Percentiles rank a stretch among this genome's conserved stretches.
Evolutionary conservation across 345 rosid species (phyloP).

Genomic region (Punica granatum): DNA sequence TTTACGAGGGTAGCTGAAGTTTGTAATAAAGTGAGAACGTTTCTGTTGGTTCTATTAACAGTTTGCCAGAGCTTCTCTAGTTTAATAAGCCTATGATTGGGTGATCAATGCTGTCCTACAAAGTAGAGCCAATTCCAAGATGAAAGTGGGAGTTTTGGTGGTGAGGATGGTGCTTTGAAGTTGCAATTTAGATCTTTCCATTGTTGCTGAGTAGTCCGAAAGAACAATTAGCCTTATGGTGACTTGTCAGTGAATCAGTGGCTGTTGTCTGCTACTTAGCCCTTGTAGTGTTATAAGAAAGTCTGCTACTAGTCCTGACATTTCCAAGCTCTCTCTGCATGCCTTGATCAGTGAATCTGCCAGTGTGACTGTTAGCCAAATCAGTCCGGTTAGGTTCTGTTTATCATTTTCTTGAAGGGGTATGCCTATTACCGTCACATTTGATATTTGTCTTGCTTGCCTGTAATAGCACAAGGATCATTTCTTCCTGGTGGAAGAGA

Average conservation of each 20-base stretch:
- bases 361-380: not conserved
- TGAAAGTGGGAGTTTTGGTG: no score
- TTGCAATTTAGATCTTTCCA: no score
- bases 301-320: no score
- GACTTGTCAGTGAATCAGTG: no score
- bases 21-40: not conserved
- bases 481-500: not conserved
- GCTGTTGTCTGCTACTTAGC: no score
- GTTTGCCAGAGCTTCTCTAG: not conserved
- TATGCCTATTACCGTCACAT: not conserved
- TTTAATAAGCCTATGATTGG: not conserved
- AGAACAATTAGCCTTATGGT: no score
- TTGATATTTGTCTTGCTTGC: not conserved
- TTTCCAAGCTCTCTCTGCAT: not conserved
- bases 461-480: not conserved
- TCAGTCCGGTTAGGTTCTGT: not conserved
- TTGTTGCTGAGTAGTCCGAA: no score
- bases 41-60: not conserved
- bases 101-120: not conserved
- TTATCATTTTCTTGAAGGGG: not conserved
- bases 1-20: no score
- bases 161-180: no score
- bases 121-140: not conserved
- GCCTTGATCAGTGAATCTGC: not conserved
- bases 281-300: no score